These are phyloP conservation scores for Aspergillus ochraceoroseus DNA, from an alignment of 2,329 filamentous ascomycete genomes.

Conservation along the genomic window DNA sequence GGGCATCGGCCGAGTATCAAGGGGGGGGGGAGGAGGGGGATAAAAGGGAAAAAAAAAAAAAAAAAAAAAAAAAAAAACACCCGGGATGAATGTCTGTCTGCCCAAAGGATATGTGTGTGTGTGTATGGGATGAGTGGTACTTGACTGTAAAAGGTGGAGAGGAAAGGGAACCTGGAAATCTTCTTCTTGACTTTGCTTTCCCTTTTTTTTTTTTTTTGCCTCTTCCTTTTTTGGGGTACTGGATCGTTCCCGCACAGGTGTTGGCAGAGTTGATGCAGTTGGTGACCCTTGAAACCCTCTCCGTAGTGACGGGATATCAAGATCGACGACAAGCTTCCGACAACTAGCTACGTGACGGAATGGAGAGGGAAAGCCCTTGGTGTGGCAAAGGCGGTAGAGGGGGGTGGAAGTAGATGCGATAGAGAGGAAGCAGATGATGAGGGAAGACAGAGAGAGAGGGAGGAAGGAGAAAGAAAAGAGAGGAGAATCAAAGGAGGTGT, in stretches of 20 bases:
- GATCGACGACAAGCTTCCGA: slow-evolving; percentile 18
- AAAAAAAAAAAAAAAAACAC: slow-evolving; percentile 17
- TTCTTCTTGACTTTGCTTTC: too few relatives aligned
- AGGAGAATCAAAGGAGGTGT: slow-evolving; percentile 7
- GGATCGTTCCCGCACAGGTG: slow-evolving; percentile 20
- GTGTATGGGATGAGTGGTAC: background rate
- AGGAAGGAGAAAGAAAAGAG: slow-evolving; percentile 3
- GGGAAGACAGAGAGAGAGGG: slow-evolving; percentile 3
- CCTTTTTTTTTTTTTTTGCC: slow-evolving; percentile 16
- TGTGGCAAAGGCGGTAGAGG: slow-evolving; percentile 10
- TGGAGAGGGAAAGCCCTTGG: slow-evolving; percentile 11
- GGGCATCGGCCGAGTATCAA: slow-evolving; percentile 22
- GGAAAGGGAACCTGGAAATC: too few relatives aligned
- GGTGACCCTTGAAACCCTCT: slow-evolving; percentile 15
- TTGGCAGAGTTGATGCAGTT: slow-evolving; percentile 14
- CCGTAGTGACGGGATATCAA: slow-evolving; percentile 19
- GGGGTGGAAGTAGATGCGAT: slow-evolving; percentile 6
- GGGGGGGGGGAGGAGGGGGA: slow-evolving; percentile 11
- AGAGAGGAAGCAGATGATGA: slow-evolving; percentile 14
- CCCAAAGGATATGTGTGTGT: slow-evolving; percentile 3
- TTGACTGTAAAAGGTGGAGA: background rate
- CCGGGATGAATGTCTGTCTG: slow-evolving; percentile 3
- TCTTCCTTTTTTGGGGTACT: slow-evolving; percentile 8
- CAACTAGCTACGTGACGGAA: slow-evolving; percentile 8
- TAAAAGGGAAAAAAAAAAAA: slow-evolving; percentile 17